These are phyloP conservation scores for Cryomyces minteri DNA, from an alignment of 495 filamentous ascomycete species.

Conservation along the genomic window DNA sequence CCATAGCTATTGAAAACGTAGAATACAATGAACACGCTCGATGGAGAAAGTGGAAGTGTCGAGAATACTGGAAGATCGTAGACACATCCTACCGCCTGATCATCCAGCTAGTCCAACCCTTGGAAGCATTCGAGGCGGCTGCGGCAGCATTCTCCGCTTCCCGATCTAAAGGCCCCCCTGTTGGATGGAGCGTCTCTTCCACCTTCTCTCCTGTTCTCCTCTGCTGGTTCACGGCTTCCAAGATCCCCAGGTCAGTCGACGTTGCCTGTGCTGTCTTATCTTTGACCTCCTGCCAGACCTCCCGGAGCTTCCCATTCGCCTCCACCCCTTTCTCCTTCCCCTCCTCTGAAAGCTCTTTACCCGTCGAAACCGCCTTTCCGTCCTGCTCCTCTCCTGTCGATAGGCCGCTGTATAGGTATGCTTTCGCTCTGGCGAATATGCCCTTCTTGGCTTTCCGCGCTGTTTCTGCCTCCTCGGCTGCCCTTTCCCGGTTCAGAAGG, in stretches of 20 bases:
- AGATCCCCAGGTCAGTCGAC: slow-evolving; percentile 4
- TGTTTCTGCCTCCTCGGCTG: slow-evolving; percentile 11
- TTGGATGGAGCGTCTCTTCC: slow-evolving; percentile 2
- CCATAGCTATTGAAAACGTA: no score
- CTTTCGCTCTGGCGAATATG: slow-evolving; percentile 8
- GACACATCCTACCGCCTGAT: slow-evolving; percentile 3
- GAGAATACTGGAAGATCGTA: no score
- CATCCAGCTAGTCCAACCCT: slow-evolving; percentile 13
- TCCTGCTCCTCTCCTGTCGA: slow-evolving; percentile 9
- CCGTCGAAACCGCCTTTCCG: slow-evolving; percentile 1
- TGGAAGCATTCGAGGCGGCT: background rate
- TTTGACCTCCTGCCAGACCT: background rate
- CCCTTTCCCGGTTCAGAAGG: slow-evolving; percentile 16
- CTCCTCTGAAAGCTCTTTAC: background rate
- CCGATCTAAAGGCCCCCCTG: slow-evolving; percentile 13
- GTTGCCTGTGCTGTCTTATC: slow-evolving; percentile 3
- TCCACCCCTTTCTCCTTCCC: background rate
- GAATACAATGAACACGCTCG: no score
- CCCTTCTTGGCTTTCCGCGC: slow-evolving; percentile 11
- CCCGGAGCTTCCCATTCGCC: background rate
- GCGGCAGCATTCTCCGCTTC: slow-evolving; percentile 6
- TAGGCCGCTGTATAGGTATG: slow-evolving; percentile 11
- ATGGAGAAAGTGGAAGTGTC: no score
- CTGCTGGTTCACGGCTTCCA: slow-evolving; percentile 9
- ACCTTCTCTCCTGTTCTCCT: slow-evolving; percentile 8